Percentiles rank a stretch among this genome's conserved stretches.
phyloP scores from a whole-genome alignment of 1,284 basidiomycete species.

The Coniferiporia sulphurascens region DNA sequence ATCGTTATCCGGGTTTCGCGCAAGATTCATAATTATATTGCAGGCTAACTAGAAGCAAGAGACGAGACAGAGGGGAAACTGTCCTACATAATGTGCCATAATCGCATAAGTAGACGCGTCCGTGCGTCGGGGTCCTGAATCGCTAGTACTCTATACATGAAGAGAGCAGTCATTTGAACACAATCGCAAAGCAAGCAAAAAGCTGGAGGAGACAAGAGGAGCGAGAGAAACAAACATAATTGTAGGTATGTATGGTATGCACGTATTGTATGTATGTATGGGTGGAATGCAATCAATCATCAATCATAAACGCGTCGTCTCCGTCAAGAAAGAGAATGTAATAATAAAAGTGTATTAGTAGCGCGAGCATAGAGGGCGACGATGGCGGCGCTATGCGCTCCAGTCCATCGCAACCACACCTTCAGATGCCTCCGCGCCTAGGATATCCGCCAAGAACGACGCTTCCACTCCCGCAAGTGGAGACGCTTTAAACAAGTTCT shows the following conservation, averaged over 20 bases:
- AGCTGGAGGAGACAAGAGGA: constrained; percentile 2
- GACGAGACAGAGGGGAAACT: not conserved
- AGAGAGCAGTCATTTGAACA: not conserved
- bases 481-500: constrained; percentile 51
- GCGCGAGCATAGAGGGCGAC: not conserved
- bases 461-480: constrained; percentile 52
- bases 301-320: constrained; percentile 9
- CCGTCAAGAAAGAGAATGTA: constrained; percentile 23
- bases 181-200: constrained; percentile 14
- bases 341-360: constrained; percentile 16
- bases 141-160: not conserved
- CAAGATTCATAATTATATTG: constrained; percentile 6
- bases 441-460: constrained; percentile 59
- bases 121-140: not conserved
- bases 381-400: constrained; percentile 5
- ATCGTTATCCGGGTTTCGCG: not conserved
- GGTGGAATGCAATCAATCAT: constrained; percentile 6
- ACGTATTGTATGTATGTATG: constrained; percentile 21
- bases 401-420: constrained; percentile 17
- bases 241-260: constrained; percentile 17
- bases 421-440: constrained; percentile 29
- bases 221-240: constrained; percentile 24
- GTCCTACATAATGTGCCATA: not conserved
- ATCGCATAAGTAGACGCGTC: constrained; percentile 2
- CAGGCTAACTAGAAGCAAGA: not conserved